Conservation (phyloP, 2,329 filamentous ascomycete genomes). For the Apiospora hydei region DNA sequence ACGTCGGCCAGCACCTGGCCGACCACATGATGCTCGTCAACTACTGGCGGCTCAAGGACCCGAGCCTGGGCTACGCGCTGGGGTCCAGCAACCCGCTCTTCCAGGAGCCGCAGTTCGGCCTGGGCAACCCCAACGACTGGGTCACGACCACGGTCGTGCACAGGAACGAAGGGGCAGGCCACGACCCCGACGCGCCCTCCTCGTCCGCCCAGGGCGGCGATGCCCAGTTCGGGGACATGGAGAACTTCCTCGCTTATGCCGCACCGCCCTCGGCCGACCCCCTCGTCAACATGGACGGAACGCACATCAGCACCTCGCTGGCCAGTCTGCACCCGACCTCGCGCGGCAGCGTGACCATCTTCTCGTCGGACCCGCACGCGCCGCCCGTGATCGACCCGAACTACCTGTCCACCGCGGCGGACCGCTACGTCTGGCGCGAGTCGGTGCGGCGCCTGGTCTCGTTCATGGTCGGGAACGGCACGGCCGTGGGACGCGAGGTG, state of each 20-base stretch:
- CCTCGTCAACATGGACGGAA: slow-evolving; percentile 11
- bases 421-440: not conserved
- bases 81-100: slow-evolving; percentile 27
- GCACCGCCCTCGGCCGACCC: not conserved
- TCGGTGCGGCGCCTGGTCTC: not conserved
- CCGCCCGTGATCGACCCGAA: slow-evolving; percentile 22
- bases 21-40: slow-evolving; percentile 20
- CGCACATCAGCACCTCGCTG: slow-evolving; percentile 26
- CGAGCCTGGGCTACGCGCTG: slow-evolving; percentile 25
- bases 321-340: slow-evolving; percentile 29
- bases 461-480: not conserved
- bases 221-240: not conserved
- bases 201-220: not conserved
- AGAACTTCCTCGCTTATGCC: not conserved
- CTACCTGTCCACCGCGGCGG: slow-evolving; percentile 18
- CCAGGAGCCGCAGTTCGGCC: slow-evolving; percentile 26
- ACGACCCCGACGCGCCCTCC: not conserved
- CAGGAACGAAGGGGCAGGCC: slow-evolving; percentile 4
- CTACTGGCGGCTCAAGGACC: slow-evolving; percentile 27
- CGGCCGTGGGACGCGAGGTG: not conserved
- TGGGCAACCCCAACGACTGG: slow-evolving; percentile 26
- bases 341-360: slow-evolving; percentile 21
- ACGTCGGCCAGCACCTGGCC: slow-evolving; percentile 33
- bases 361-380: not conserved
- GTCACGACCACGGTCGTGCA: slow-evolving; percentile 25